Percentiles rank a stretch among this genome's conserved stretches.
Evolutionary conservation across 495 filamentous ascomycete species (phyloP).

Genomic region (Podospora appendiculata): DNA sequence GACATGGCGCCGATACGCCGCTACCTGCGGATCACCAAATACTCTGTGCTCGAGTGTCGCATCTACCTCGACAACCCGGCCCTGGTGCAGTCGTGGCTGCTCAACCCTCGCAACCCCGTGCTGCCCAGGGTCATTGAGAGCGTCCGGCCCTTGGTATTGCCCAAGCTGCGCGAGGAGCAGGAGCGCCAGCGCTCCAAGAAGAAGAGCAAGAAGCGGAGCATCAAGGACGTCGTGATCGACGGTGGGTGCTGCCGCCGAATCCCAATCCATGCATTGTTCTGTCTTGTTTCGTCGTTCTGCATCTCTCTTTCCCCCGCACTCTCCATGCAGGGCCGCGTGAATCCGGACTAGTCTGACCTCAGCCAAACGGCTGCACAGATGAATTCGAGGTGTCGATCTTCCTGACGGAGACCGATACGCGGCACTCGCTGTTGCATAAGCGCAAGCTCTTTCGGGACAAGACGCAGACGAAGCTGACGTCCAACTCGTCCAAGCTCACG

Average conservation of each 20-base stretch:
- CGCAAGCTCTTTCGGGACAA: constrained; percentile 61
- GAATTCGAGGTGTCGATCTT: constrained; percentile 94
- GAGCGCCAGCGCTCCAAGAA: constrained; percentile 51
- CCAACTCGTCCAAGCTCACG: constrained; percentile 51
- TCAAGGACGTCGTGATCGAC: constrained; percentile 80
- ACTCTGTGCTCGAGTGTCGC: constrained; percentile 87
- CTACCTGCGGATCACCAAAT: constrained; percentile 77
- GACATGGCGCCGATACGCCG: constrained; percentile 74
- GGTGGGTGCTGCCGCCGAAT: constrained; percentile 41
- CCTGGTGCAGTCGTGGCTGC: constrained; percentile 71
- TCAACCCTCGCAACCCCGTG: constrained; percentile 61
- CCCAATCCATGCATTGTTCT: neutral
- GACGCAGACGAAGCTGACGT: constrained; percentile 43
- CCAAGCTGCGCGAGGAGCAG: constrained; percentile 85
- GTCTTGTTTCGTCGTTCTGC: neutral
- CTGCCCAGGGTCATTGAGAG: constrained; percentile 75
- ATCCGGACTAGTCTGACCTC: neutral
- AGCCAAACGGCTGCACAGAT: constrained; percentile 43
- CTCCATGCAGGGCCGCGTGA: neutral
- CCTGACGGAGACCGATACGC: constrained; percentile 77
- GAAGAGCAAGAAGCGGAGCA: constrained; percentile 59
- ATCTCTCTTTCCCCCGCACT: neutral
- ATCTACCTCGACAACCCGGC: constrained; percentile 91
- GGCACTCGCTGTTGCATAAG: constrained; percentile 81
- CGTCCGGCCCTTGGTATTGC: constrained; percentile 76